A percentile compares a stretch with the other conserved stretches of the same genome.
Conservation (phyloP, 1,284 basidiomycete genomes). For the Ustilago shanxiensis region DNA sequence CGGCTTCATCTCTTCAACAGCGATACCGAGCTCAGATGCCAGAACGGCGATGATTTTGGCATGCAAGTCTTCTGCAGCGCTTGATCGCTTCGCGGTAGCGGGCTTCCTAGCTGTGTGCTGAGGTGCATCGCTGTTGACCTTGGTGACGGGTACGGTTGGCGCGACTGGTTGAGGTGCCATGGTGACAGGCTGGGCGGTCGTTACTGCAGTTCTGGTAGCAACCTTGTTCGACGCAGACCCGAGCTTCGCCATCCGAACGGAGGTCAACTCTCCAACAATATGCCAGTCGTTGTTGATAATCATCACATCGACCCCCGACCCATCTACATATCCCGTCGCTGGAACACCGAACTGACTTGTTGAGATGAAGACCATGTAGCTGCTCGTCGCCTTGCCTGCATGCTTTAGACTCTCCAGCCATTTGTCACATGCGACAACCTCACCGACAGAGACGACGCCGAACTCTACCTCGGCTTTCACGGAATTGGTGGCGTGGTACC, state of each 20-base stretch:
- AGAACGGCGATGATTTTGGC: slow-evolving; percentile 31
- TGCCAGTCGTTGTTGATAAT: slow-evolving; percentile 6
- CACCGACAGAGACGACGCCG: slow-evolving; percentile 4
- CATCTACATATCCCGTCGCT: background rate
- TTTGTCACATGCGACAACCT: background rate
- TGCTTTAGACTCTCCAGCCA: slow-evolving; percentile 10
- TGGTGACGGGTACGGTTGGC: background rate
- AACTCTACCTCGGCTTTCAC: background rate
- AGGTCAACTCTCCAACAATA: slow-evolving; percentile 21
- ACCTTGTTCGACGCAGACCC: background rate
- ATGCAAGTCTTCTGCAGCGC: slow-evolving; percentile 15
- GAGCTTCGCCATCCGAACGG: slow-evolving; percentile 6
- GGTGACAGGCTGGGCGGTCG: background rate
- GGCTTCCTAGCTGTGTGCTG: background rate
- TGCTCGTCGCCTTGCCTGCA: background rate
- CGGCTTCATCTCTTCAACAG: slow-evolving; percentile 36
- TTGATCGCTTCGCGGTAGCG: background rate
- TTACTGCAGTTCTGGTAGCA: background rate
- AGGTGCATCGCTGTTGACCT: background rate
- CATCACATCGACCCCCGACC: slow-evolving; percentile 11
- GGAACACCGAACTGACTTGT: background rate
- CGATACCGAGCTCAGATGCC: slow-evolving; percentile 43
- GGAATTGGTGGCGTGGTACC: slow-evolving; percentile 10
- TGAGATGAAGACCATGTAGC: slow-evolving; percentile 17
- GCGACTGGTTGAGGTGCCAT: background rate